Evolutionary conservation across 352 stramenopile genomes (phyloP), one percentile per base, ranked within the genome.

Genomic region (Thalassiosira mediterranea): DNA sequence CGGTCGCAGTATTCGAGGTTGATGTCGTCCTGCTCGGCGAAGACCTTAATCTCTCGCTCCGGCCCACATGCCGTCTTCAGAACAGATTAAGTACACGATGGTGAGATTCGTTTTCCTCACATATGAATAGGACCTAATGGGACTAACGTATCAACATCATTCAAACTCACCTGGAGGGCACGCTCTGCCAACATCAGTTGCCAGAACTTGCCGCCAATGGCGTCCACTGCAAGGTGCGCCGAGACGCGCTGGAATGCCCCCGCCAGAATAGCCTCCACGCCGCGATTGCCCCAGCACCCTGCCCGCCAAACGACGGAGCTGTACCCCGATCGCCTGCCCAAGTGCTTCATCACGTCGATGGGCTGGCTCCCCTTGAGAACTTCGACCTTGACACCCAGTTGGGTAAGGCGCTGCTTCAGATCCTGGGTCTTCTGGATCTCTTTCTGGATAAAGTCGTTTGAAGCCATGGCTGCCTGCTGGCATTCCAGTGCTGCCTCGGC

Each of bases 1-100:
- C 86, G 74, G 64, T 91, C 88, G 60, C 88, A 93, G 65, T 91
- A 91, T 75, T 93, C 83, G 13, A 91, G 58, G 59, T 61, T 84
- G 32, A 93, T 85, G 53, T 91, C 84, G 70, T 90, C 83, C 54
- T 89, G 75, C 19, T 82, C 75, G 8, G 81, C 76, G 82, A 92
- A 90, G 8, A 93, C 80, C 59, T 90, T 90, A n/a, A 93, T 84
- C 40, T 86, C 78, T 32, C 79, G 79, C 70, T 90, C 79, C 10
- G 77, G 75, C 23, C 87, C 87, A 67, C 84, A 93, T 31, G 87
- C 87, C 21, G 73, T 67, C 47, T 57, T 26, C 4, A 15, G 19
- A 17, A 11, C n/a, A n/a, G n/a, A 13, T 42, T 13, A 42, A 13
- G 5, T 13, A 13, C 5, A 13, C 13, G 34, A 13, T 13, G 34